Evolutionary conservation across 108 stramenopile species (phyloP).

Genomic region (Pseudonitzschia pungens): DNA sequence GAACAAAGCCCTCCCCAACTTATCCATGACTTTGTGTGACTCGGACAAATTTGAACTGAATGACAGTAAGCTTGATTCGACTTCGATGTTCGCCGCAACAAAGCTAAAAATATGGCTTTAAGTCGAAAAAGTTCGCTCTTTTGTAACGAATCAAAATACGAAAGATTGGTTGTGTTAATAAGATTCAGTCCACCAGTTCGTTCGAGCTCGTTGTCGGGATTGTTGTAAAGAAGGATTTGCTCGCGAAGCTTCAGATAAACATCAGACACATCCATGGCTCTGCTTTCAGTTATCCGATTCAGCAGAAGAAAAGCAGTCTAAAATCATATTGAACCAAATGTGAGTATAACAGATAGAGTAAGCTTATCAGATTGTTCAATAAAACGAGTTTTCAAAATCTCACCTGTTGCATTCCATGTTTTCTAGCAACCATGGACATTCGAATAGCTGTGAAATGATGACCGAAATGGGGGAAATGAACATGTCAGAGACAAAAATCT

Average conservation of each 20-base stretch:
- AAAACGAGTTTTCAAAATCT: conserved; percentile 7
- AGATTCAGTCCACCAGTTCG: conserved; percentile 87
- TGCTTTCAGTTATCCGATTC: conserved; percentile 53
- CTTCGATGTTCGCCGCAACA: conserved; percentile 69
- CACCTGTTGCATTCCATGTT: conserved; percentile 79
- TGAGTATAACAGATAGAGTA: background rate
- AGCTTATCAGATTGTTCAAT: background rate
- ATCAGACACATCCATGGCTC: conserved; percentile 86
- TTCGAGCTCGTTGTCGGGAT: conserved; percentile 58
- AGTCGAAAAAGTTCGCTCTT: conserved; percentile 91
- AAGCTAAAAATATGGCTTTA: conserved; percentile 81
- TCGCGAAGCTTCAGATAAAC: conserved; percentile 92
- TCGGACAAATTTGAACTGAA: conserved; percentile 87
- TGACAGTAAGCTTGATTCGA: conserved; percentile 92
- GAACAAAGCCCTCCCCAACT: conserved; percentile 93
- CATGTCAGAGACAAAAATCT: background rate
- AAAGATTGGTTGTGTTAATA: conserved; percentile 92
- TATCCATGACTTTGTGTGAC: conserved; percentile 86
- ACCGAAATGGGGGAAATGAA: background rate
- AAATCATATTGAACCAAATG: background rate
- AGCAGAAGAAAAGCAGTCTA: conserved; percentile 59
- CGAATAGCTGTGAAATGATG: conserved; percentile 43
- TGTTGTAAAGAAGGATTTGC: conserved; percentile 82
- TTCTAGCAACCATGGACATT: conserved; percentile 85
- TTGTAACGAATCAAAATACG: conserved; percentile 85